These are phyloP conservation scores for Austroboletus festivus DNA, from an alignment of 768 basidiomycete species.

Conservation along the genomic window DNA sequence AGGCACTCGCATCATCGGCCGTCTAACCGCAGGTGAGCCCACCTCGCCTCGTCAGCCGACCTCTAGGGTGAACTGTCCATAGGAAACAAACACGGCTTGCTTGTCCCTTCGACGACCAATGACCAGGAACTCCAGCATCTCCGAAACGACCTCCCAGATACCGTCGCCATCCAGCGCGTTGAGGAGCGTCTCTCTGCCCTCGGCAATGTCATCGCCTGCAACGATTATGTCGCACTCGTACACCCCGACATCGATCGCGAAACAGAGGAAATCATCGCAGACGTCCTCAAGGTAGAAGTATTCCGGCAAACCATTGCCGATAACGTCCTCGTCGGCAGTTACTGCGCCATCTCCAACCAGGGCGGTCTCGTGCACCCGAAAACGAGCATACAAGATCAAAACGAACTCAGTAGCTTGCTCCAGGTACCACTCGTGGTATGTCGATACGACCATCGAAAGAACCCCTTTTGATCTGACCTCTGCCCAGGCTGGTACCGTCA, in stretches of 20 bases:
- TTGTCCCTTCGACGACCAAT: slow-evolving; percentile 92
- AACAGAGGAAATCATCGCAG: slow-evolving; percentile 99
- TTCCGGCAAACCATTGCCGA: slow-evolving; percentile 97
- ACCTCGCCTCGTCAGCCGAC: neutral
- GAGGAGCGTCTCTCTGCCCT: slow-evolving; percentile 97
- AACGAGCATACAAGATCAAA: slow-evolving; percentile 95
- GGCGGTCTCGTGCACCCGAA: slow-evolving; percentile 98
- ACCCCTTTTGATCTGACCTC: neutral
- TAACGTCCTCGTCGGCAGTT: slow-evolving; percentile 95
- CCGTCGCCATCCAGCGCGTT: slow-evolving; percentile 92
- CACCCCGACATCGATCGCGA: slow-evolving; percentile 98
- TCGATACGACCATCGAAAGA: slow-evolving; percentile 17
- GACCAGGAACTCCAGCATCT: slow-evolving; percentile 99
- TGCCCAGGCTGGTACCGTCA: slow-evolving; percentile 90
- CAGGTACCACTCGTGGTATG: slow-evolving; percentile 93
- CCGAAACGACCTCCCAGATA: slow-evolving; percentile 89
- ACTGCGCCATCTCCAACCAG: slow-evolving; percentile 94
- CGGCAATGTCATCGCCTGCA: slow-evolving; percentile 97
- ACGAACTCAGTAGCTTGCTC: slow-evolving; percentile 89
- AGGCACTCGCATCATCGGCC: slow-evolving; percentile 90
- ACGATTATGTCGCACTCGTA: slow-evolving; percentile 98
- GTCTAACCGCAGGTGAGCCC: slow-evolving; percentile 78
- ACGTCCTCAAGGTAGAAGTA: slow-evolving; percentile 97
- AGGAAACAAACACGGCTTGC: slow-evolving; percentile 96
- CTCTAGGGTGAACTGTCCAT: neutral